Conservation (phyloP, 2,329 filamentous ascomycete species). For the Aspergillus sclerotialis region DNA sequence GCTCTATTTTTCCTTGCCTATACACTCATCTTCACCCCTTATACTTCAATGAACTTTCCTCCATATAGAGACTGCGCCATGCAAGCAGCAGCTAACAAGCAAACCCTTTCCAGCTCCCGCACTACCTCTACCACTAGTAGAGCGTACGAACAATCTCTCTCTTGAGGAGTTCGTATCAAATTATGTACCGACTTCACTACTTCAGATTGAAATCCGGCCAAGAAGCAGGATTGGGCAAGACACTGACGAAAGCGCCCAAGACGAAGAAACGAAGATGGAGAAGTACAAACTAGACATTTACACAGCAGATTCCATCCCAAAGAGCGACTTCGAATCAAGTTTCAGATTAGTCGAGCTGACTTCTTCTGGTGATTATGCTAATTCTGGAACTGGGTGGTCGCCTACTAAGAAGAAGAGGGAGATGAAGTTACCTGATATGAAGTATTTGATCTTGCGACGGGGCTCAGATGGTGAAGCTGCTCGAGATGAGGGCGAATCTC, state of each 20-base stretch:
- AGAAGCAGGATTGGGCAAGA: background rate
- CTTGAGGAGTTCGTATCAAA: conserved; percentile 30
- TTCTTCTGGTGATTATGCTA: conserved; percentile 46
- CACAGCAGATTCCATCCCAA: conserved; percentile 30
- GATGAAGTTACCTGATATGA: conserved; percentile 54
- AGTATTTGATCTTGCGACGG: conserved; percentile 47
- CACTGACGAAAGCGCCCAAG: background rate
- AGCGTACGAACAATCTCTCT: conserved; percentile 35
- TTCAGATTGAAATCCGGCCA: conserved; percentile 4
- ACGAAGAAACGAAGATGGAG: conserved; percentile 2
- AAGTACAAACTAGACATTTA: conserved; percentile 22
- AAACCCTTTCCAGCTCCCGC: too few species aligned
- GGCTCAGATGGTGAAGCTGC: background rate
- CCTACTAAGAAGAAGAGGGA: conserved; percentile 47
- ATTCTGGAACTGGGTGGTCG: conserved; percentile 50
- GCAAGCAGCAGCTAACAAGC: too few species aligned
- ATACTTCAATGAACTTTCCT: too few species aligned
- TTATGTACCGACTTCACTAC: conserved; percentile 21
- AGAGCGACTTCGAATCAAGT: conserved; percentile 42
- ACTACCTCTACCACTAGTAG: conserved; percentile 29
- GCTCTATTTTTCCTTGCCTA: too few species aligned
- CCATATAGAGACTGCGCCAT: too few species aligned
- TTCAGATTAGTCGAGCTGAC: conserved; percentile 49
- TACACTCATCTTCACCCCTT: too few species aligned
- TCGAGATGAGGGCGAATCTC: conserved; percentile 1